Evolutionary conservation across 2,329 filamentous ascomycete species (phyloP).

Genomic region (Aureobasidium subglaciale): DNA sequence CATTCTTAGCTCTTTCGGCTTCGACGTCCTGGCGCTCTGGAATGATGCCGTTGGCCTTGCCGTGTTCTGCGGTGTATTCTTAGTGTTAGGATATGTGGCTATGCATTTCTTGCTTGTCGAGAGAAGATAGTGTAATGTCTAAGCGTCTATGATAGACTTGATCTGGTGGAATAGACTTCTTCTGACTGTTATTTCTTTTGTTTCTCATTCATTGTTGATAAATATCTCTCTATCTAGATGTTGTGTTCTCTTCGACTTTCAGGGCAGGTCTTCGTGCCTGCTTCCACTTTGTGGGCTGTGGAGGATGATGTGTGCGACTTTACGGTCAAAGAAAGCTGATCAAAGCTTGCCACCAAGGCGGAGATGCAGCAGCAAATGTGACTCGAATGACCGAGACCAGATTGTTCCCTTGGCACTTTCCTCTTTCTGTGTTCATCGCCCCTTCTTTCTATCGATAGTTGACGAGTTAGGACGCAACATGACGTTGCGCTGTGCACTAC

Average conservation of each 20-base stretch:
- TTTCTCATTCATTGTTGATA: not conserved
- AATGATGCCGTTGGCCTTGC: constrained; percentile 72
- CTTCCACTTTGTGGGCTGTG: not conserved
- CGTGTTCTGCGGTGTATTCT: constrained; percentile 74
- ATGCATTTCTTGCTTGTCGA: constrained; percentile 94
- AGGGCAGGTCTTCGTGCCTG: not conserved
- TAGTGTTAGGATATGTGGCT: constrained; percentile 79
- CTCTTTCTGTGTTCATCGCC: not conserved
- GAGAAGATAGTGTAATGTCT: constrained; percentile 52
- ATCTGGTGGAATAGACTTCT: not conserved
- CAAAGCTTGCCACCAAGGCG: not conserved
- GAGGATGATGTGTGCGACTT: not conserved
- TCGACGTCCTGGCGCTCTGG: constrained; percentile 83
- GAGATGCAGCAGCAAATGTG: not conserved
- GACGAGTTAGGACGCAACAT: not conserved
- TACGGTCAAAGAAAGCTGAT: not conserved
- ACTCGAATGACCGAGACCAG: no score
- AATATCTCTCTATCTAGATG: not conserved
- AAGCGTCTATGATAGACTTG: not conserved
- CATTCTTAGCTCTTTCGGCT: constrained; percentile 91
- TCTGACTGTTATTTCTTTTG: no score
- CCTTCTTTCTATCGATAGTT: not conserved
- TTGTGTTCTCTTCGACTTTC: not conserved
- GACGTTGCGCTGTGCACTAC: not conserved
- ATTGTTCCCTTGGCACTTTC: not conserved